Base-by-base conservation (phyloP, 2,329 filamentous ascomycete genomes). In the Verticillium klebahnii region DNA sequence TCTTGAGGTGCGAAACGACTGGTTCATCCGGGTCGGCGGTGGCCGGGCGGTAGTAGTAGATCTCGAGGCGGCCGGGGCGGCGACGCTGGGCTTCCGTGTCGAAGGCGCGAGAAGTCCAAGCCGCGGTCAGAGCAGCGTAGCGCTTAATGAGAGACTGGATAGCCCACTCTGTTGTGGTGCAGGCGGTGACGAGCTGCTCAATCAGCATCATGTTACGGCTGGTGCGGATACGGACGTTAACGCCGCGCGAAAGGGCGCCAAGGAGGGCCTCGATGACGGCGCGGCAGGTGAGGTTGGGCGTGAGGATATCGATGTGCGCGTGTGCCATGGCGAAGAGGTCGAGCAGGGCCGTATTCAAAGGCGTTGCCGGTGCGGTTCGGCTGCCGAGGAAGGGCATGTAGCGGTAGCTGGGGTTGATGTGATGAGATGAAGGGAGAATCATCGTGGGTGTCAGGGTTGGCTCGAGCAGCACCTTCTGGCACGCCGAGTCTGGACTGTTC, bases 161-260 rank as follows among this genome's bases (percentile, higher is more conserved):
- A 64, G 88, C 90, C 64, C 84, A 78, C 0, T 85, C 80, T 0
- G 91, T 94, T 0, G 88, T 91, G 0, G 89, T 93, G 0, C 89
- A 89, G 0, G 90, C 88, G 0, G 91, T 95, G 29, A 92, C 78
- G n/a, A 95, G 77, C 72, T 96, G 92, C 75, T 96, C 92, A 34
- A 91, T 75, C 17, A 90, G 70, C 90, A 93, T 93, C 80, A 93
- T 87, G 15, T 79, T 78, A 62, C 82, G 82, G 66, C 86, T 88
- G 0, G 90, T 92, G 7, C 90, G 78, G 54, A 93, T 82, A 8
- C 79, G 79, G 1, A 96, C 85, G 60, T 89, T 74, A 12, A 95
- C 83, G 1, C 91, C 90, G 1, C 90, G 82, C 3, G 75, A 67
- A 0, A 94, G 75, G 0, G 89, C 89, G 1, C 75, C 75, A 1